Evolutionary conservation across 768 basidiomycete genomes (phyloP).

Genomic region (Xerocomellus chrysenteron): DNA sequence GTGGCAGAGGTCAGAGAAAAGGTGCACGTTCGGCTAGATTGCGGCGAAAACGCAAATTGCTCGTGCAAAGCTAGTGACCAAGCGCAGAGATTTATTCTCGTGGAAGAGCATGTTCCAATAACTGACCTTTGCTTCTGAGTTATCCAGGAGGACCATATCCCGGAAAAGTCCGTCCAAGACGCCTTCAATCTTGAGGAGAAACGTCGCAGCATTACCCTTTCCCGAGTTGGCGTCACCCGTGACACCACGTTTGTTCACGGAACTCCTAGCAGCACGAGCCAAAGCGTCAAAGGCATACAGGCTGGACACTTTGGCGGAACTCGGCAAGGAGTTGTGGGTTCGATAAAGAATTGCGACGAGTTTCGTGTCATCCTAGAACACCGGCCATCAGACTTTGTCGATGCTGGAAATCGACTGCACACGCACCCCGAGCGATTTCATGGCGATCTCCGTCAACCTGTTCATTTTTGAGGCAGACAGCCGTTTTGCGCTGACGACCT

Average conservation of each 20-base stretch:
- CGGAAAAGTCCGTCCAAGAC: constrained; percentile 86
- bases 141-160: constrained; percentile 71
- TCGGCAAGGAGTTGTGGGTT: constrained; percentile 76
- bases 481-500: constrained; percentile 79
- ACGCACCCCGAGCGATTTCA: constrained; percentile 77
- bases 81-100: background rate
- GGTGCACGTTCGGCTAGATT: background rate
- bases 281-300: constrained; percentile 95
- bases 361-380: constrained; percentile 74
- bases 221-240: constrained; percentile 53
- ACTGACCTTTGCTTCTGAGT: constrained; percentile 86
- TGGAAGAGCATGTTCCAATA: constrained; percentile 5
- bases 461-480: constrained; percentile 86
- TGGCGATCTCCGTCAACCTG: constrained; percentile 69
- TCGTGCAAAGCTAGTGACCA: constrained; percentile 9
- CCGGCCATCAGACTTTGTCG: background rate
- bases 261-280: constrained; percentile 73
- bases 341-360: constrained; percentile 88
- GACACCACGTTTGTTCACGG: constrained; percentile 62
- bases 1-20: constrained; percentile 28
- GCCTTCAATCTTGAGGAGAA: constrained; percentile 87
- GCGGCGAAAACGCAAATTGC: constrained; percentile 5
- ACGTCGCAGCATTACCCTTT: constrained; percentile 75
- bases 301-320: constrained; percentile 74
- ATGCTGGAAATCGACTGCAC: background rate